Evolutionary conservation across 73 alveolate genomes (phyloP).

Genomic region (Effrenium voratum): DNA sequence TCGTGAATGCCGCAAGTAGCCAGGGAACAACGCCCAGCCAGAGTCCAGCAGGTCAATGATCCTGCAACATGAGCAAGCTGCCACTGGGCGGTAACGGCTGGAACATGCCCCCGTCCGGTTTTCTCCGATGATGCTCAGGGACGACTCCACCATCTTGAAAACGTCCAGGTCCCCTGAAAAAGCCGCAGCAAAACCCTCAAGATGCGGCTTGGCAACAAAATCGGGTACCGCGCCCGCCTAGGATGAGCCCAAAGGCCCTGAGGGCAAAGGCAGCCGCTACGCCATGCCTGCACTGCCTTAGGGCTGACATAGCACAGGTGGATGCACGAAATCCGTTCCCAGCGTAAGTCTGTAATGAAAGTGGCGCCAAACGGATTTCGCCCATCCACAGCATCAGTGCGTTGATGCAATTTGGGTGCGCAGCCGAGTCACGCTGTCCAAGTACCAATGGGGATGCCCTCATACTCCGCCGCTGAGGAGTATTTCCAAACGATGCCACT

Average conservation of each 20-base stretch:
- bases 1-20: too few species aligned
- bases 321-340: too few species aligned
- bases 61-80: slow-evolving; percentile 3
- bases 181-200: neutral
- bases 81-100: neutral
- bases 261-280: slow-evolving; percentile 70
- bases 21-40: slow-evolving; percentile 59
- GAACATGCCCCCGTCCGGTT: slow-evolving; percentile 14
- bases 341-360: too few species aligned
- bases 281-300: slow-evolving; percentile 73
- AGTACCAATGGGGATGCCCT: slow-evolving; percentile 31
- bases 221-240: slow-evolving; percentile 23
- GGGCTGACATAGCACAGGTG: neutral
- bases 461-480: slow-evolving; percentile 57
- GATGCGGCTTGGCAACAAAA: neutral
- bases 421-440: slow-evolving; percentile 48
- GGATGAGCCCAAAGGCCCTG: slow-evolving; percentile 54
- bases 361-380: too few species aligned
- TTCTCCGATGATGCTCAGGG: slow-evolving; percentile 51
- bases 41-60: slow-evolving; percentile 66
- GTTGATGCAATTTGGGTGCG: neutral
- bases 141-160: slow-evolving; percentile 89
- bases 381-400: neutral
- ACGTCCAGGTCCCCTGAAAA: slow-evolving; percentile 73
- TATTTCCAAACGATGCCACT: slow-evolving; percentile 68